These are phyloP conservation scores for Xylaria sp. DNA, from an alignment of 2,329 filamentous ascomycete species.

Conservation along the genomic window DNA sequence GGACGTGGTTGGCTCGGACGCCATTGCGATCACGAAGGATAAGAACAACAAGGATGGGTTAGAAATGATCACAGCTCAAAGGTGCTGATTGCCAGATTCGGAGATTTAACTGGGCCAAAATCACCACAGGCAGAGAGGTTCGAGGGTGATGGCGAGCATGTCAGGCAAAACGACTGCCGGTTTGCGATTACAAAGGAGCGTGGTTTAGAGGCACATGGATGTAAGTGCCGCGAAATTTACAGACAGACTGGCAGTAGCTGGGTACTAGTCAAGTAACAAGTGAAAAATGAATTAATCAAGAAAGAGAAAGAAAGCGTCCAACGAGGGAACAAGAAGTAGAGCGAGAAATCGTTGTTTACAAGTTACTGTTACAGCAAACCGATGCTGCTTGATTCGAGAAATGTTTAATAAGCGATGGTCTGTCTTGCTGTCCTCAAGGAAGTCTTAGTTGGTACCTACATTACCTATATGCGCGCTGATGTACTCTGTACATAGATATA, in stretches of 20 bases:
- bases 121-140: slow-evolving; percentile 28
- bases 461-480: not conserved
- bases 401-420: not conserved
- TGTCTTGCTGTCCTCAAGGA: slow-evolving; percentile 26
- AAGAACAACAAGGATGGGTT: not conserved
- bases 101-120: slow-evolving; percentile 21
- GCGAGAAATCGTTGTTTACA: not conserved
- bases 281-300: not conserved
- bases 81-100: not conserved
- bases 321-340: not conserved
- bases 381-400: not conserved
- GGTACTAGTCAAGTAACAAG: not conserved
- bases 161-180: slow-evolving; percentile 32
- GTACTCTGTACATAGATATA: not conserved
- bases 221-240: not conserved
- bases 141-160: slow-evolving; percentile 35
- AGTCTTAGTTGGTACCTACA: not conserved
- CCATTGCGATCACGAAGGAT: slow-evolving; percentile 1
- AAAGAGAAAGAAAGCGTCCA: not conserved
- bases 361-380: not conserved
- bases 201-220: slow-evolving; percentile 1
- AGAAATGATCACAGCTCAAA: not conserved
- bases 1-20: slow-evolving; percentile 43
- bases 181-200: slow-evolving; percentile 14
- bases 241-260: not conserved